phyloP scores from a whole-genome alignment of 2,329 filamentous ascomycete genomes.

The Ophiostoma fasciatum region DNA sequence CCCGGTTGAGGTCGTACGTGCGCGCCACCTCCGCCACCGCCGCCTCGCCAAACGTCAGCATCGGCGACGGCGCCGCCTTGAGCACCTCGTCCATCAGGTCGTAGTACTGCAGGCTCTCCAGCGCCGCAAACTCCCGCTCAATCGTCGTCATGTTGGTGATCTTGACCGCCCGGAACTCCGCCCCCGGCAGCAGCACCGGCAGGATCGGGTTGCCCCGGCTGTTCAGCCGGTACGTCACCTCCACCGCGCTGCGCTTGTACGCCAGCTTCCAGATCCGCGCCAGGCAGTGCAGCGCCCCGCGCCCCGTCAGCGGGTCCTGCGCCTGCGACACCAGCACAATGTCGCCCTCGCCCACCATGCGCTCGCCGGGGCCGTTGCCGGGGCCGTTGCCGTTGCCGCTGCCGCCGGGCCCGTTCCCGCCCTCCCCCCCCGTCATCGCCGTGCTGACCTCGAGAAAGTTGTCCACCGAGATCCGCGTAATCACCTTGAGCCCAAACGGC shows the following conservation, averaged over 20 bases:
- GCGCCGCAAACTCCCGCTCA: constrained; percentile 84
- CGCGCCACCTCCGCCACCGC: constrained; percentile 53
- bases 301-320: constrained; percentile 51
- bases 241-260: constrained; percentile 65
- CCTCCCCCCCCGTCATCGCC: constrained; percentile 54
- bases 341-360: constrained; percentile 60
- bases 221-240: constrained; percentile 75
- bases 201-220: constrained; percentile 47
- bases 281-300: constrained; percentile 62
- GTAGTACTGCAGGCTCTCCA: constrained; percentile 87
- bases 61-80: constrained; percentile 75
- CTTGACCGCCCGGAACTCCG: constrained; percentile 59
- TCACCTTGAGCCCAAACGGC: constrained; percentile 74
- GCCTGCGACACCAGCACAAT: constrained; percentile 73
- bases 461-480: constrained; percentile 80
- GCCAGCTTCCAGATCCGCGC: constrained; percentile 69
- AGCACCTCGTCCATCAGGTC: constrained; percentile 85
- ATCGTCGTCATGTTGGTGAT: constrained; percentile 89
- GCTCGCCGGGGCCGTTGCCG: constrained; percentile 27
- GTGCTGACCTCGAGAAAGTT: constrained; percentile 86
- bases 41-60: constrained; percentile 66
- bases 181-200: constrained; percentile 50
- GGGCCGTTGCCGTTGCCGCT: constrained; percentile 26
- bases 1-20: constrained; percentile 73
- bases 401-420: constrained; percentile 38